Evolutionary conservation across 164 flowering plant genomes (phyloP), one percentile per base, ranked within the genome.

Genomic region (Kingdonia uniflora): DNA sequence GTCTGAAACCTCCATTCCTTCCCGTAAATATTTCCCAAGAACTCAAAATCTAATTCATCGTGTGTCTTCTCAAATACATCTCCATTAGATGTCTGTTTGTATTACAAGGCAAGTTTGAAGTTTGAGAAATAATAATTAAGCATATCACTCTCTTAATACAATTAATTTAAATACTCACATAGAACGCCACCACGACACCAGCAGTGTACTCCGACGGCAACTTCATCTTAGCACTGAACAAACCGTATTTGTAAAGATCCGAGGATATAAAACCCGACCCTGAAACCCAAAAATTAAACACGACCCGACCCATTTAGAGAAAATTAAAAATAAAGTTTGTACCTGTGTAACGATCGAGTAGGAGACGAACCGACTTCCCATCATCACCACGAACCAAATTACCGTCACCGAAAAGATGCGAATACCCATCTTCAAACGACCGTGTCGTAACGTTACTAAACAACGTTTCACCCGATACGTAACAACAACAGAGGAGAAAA

Each of bases 231-330:
- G 97, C 91, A 54, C 99, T 92, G 73, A 86, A 92, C 62, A 85
- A 79, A 19, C 95, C 99, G 50, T 88, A 77, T 1, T 72, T 38
- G 59, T 92, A 86, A 42, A 76, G 55, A 40, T 68, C 72, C 0
- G 90, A 74, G 0, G 99, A 86, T 2, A 86, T 86, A 43, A 92
- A 81, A 1, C 99, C 99, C 2, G 99, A 76, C 8, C 99, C 99
- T 88, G 66, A 24, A 45, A 48, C 11, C 12, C 15, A 15, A 29
- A 38, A n/a, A 51, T 29, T 10, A 0, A 33, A 35, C 1, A 43
- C 7, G 15, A 14, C 15, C 23, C 12, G 11, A 23, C 21, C n/a
- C 4, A 11, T 22, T 49, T 49, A 38, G n/a, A 26, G 17, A 51
- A 16, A 37, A 37, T 0, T 3, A 17, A 26, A n/a, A 51, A 6